Base-by-base conservation (phyloP, 2,329 filamentous ascomycete genomes). In the Dactylellina sp. region DNA sequence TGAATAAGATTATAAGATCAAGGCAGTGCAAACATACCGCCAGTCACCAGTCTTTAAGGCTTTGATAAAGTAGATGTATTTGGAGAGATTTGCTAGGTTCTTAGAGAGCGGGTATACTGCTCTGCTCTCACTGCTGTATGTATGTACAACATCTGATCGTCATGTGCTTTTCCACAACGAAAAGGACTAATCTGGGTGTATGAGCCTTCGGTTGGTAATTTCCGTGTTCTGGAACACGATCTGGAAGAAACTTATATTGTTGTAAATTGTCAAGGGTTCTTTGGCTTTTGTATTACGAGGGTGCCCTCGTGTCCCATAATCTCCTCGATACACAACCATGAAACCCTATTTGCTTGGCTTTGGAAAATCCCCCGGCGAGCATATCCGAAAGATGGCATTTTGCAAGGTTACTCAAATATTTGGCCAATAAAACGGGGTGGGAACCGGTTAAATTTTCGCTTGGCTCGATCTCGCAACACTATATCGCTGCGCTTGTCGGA, bases 401-500 rank as follows among this genome's bases (percentile, higher is more conserved):
- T 28, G 18, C 56, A 55, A 18, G 55, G 56, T 49, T 61, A 4
- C 24, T n/a, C 1, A n/a, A 11, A 46, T 22, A 7, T 49, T 55
- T 11, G 50, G 25, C 53, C 60, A 72, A 65, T 72, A 37, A 39
- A 35, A 40, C 28, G 14, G 37, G 39, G 18, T 16, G 47, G 28
- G 24, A 42, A 64, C 52, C 60, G 68, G 60, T 53, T 72, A 72
- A 72, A 59, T 49, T 61, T 55, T 60, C 46, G 55, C 68, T 72
- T 72, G 68, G 68, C 68, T 50, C 44, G 46, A 65, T 65, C 60
- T 55, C 16, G 61, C 57, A 47, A 63, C 47, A 57, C 40, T 49
- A 44, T 7, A 39, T 22, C 40, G 18, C 25, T 40, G 28, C 60
- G 35, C 37, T 42, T 55, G 49, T 72, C 68, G 68, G 68, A 72